Percentiles rank a stretch among this genome's conserved stretches.
Evolutionary conservation across 73 alveolate genomes (phyloP).

Genomic region (Stentor coeruleus): DNA sequence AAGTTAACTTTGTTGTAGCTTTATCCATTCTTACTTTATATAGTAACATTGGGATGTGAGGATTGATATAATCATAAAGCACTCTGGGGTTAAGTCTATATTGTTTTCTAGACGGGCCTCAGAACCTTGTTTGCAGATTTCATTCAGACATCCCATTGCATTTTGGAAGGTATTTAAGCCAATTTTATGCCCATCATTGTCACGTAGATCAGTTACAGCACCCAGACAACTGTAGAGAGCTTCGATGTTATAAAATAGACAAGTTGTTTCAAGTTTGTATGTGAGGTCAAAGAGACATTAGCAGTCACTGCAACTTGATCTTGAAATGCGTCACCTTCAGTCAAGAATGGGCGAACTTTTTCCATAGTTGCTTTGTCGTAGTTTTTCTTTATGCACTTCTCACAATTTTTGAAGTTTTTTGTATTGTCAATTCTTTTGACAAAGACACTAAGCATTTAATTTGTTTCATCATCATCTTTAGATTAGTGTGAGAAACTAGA

Average conservation of each 20-base stretch:
- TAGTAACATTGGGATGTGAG: neutral
- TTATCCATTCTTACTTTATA: conserved; percentile 5
- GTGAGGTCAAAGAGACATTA: neutral
- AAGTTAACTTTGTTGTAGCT: conserved; percentile 14
- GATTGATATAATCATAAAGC: neutral
- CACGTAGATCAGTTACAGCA: neutral
- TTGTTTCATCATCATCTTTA: too few relatives aligned
- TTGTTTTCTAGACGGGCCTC: neutral
- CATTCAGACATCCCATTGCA: conserved; percentile 17
- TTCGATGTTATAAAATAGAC: conserved; percentile 21
- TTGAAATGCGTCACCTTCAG: neutral
- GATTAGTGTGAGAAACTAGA: too few relatives aligned
- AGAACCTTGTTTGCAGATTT: neutral
- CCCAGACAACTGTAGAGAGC: conserved; percentile 25
- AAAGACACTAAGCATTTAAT: neutral
- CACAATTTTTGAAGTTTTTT: conserved; percentile 1
- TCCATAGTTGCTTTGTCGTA: conserved; percentile 21
- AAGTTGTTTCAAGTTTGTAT: neutral
- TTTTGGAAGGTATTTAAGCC: conserved; percentile 22
- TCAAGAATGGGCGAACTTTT: conserved; percentile 20
- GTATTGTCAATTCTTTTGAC: conserved; percentile 1
- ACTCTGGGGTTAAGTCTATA: neutral
- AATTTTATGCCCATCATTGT: conserved; percentile 23
- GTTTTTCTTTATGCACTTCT: conserved; percentile 8
- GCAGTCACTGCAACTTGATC: neutral